Percentiles rank a stretch among this genome's conserved stretches.
Conservation (phyloP, 441 rosid genomes). For the Mallotus japonicus region DNA sequence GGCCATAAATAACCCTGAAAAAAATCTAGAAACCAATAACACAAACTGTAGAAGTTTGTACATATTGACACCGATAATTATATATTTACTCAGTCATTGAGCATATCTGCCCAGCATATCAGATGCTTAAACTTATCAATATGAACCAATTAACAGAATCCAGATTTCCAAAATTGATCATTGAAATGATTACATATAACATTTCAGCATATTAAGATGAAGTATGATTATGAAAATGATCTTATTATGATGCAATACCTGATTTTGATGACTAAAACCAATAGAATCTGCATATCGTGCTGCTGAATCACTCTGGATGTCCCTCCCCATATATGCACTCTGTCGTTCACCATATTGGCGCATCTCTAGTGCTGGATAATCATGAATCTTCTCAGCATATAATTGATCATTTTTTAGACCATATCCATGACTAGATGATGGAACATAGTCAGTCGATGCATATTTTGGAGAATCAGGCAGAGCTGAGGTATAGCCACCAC, state of each 20-base stretch:
- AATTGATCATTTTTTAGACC: constrained; percentile 73
- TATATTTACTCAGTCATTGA: background rate
- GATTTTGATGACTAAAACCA: constrained; percentile 66
- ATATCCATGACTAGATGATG: constrained; percentile 70
- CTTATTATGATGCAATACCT: constrained; percentile 42
- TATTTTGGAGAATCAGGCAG: constrained; percentile 82
- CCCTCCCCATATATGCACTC: constrained; percentile 68
- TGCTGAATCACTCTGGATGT: constrained; percentile 64
- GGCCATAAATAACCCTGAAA: background rate
- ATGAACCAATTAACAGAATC: background rate
- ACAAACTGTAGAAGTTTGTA: background rate
- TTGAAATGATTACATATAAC: background rate
- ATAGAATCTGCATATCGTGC: constrained; percentile 70
- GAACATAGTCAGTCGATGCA: constrained; percentile 60
- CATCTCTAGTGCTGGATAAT: constrained; percentile 68
- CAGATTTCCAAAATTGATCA: constrained; percentile 2
- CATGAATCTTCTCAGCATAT: constrained; percentile 71
- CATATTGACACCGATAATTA: background rate
- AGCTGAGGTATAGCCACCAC: constrained; percentile 62
- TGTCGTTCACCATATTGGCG: constrained; percentile 77
- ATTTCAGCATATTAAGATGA: background rate
- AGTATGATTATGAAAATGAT: background rate
- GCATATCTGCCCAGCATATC: background rate
- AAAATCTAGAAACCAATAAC: background rate
- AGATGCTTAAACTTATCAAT: background rate